Conservation (phyloP, 169 alveolate genomes). For the Plasmodium coatneyi region DNA sequence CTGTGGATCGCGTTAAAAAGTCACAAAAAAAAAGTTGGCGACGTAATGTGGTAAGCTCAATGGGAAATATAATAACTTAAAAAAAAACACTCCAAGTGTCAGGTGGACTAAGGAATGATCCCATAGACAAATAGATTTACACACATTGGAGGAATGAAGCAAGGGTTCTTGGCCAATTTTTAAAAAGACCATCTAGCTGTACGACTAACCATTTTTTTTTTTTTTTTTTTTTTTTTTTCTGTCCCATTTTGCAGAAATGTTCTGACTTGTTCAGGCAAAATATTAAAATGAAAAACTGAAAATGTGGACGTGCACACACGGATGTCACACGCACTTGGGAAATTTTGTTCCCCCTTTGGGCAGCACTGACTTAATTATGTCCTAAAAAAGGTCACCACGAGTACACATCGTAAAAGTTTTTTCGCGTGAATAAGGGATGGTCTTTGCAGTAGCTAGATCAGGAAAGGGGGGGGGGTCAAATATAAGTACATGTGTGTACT, state of each 20-base stretch:
- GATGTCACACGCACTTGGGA: not conserved
- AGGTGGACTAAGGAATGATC: not conserved
- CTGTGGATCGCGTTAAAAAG: not conserved
- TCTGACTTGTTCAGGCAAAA: slow-evolving; percentile 12
- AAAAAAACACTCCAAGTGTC: not conserved
- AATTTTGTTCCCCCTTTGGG: not conserved
- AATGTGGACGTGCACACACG: not conserved
- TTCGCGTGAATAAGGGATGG: not conserved
- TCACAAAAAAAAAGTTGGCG: not conserved
- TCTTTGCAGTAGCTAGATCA: not conserved
- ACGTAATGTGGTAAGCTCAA: not conserved
- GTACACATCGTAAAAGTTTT: not conserved
- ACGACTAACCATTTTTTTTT: not conserved
- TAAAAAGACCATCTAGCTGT: not conserved
- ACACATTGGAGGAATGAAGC: not conserved
- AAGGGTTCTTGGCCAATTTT: not conserved
- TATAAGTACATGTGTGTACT: not conserved
- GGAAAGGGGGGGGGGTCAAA: not conserved
- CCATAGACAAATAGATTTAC: not conserved
- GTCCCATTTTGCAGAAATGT: not conserved
- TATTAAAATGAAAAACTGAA: not conserved
- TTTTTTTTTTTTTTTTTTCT: slow-evolving; percentile 1
- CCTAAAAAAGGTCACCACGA: not conserved
- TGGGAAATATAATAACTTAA: not conserved
- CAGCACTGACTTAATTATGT: not conserved